Base-by-base conservation (phyloP, 176 grass and related monocot species). In the Hyparrhenia diplandra region DNA sequence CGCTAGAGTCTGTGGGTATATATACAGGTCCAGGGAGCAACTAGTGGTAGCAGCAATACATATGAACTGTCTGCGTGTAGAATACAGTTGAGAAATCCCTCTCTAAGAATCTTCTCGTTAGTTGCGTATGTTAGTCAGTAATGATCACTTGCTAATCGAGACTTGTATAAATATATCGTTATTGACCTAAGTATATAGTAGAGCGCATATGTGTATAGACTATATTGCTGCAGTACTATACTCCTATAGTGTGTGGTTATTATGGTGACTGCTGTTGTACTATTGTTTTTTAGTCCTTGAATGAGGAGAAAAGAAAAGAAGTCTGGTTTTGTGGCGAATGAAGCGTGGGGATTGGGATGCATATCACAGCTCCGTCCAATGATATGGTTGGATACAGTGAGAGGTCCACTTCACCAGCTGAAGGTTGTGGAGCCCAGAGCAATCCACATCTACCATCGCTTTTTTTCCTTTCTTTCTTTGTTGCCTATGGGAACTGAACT, bases 81-180 rank as follows among this genome's bases (percentile, higher is more conserved):
- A 66, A 49, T 32, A 30, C 64, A 27, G 23, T 71, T 64, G 17
- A 65, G 42, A 81, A 70, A 14, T 64, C 13, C 24, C 27, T 16
- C 43, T 72, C 71, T 25, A 54, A 80, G 83, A 89, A 85, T 77
- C 72, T 85, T 85, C 67, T 65, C 57, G 82, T 69, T 81, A 77
- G 46, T 5, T 13, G 46, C 32, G 25, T n/a, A 5, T 59, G 9
- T n/a, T 74, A 79, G 18, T 16, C 27, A 30, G 36, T 64, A 35
- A 71, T 36, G 77, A 83, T 78, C 27, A 35, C 13, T 68, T 57
- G 54, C 9, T 58, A 25, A 65, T 67, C 25, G 57, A 57, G 74
- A 43, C 55, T 34, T 17, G 14, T 45, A 42, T 13, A 3, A 10
- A 42, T 42, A 41, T 45, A 45, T 37, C 45, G 14, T 18, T 49